Evolutionary conservation across 2,329 filamentous ascomycete species (phyloP).

Genomic region (Colletotrichum aenigma): DNA sequence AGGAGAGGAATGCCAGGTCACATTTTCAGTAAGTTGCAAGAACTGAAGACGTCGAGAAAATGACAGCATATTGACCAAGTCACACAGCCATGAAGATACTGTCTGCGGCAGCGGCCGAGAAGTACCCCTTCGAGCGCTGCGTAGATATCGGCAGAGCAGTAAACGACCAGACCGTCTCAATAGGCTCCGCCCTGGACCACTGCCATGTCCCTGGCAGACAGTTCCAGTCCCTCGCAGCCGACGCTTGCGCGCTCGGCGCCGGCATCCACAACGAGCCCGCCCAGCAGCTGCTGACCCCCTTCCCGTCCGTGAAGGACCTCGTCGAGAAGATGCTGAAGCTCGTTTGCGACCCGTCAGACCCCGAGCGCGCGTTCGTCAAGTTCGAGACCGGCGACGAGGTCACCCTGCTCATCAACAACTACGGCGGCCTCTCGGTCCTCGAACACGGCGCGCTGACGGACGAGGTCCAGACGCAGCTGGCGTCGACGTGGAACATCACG

Average conservation of each 20-base stretch:
- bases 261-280: constrained; percentile 57
- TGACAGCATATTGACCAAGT: constrained; percentile 32
- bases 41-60: constrained; percentile 27
- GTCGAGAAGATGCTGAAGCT: constrained; percentile 54
- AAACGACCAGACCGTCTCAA: constrained; percentile 65
- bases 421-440: constrained; percentile 58
- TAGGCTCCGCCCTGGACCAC: constrained; percentile 72
- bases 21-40: constrained; percentile 42
- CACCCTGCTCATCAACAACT: constrained; percentile 61
- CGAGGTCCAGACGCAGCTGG: constrained; percentile 53
- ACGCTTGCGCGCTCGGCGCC: constrained; percentile 51
- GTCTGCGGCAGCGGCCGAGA: constrained; percentile 65
- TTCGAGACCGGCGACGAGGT: constrained; percentile 48
- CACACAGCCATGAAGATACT: constrained; percentile 69
- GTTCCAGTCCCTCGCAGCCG: constrained; percentile 46
- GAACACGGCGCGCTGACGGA: constrained; percentile 60
- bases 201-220: constrained; percentile 73
- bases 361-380: constrained; percentile 57
- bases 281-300: constrained; percentile 33
- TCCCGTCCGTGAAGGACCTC: constrained; percentile 41
- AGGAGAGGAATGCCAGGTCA: constrained; percentile 74
- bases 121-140: constrained; percentile 63
- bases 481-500: constrained; percentile 50
- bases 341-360: constrained; percentile 54
- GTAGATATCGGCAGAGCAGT: constrained; percentile 58